Conservation (phyloP, 306 rosid genomes). For the Casuarina cunninghamiana region DNA sequence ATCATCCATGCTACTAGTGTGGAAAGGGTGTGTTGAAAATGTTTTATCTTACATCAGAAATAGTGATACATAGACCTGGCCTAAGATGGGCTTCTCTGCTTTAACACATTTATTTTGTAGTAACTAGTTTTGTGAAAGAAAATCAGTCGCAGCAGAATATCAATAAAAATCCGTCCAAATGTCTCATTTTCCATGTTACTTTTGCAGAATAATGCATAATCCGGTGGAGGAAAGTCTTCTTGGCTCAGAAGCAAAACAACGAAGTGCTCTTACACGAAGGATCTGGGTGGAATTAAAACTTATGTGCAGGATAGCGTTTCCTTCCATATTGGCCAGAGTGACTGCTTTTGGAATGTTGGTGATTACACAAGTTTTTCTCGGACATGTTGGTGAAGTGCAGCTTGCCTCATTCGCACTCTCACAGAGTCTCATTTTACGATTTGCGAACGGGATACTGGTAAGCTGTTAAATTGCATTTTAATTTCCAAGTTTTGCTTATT, state of each 20-base stretch:
- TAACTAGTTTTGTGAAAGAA: not conserved
- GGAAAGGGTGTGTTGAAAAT: too few relatives aligned
- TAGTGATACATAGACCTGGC: too few relatives aligned
- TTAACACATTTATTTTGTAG: too few relatives aligned
- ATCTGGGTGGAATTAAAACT: conserved; percentile 42
- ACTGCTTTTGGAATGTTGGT: conserved; percentile 51
- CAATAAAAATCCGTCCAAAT: not conserved
- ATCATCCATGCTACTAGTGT: too few relatives aligned
- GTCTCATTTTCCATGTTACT: not conserved
- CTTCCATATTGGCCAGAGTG: conserved; percentile 48
- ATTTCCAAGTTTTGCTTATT: not conserved
- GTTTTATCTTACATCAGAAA: too few relatives aligned
- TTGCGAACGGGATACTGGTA: conserved; percentile 56
- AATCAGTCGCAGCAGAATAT: not conserved
- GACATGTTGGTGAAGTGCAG: conserved; percentile 48
- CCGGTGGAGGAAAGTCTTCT: conserved; percentile 16
- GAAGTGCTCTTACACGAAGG: conserved; percentile 18
- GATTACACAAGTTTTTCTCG: conserved; percentile 51
- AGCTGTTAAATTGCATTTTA: not conserved
- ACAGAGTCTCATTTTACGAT: conserved; percentile 46
- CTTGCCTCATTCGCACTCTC: conserved; percentile 57
- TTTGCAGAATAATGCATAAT: conserved; percentile 6
- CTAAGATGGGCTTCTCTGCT: too few relatives aligned
- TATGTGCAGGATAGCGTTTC: conserved; percentile 58
- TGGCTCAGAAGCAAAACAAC: conserved; percentile 15